phyloP scores from a whole-genome alignment of 805 yeast genomes.

The Schizosaccharomyces cryophilus region DNA sequence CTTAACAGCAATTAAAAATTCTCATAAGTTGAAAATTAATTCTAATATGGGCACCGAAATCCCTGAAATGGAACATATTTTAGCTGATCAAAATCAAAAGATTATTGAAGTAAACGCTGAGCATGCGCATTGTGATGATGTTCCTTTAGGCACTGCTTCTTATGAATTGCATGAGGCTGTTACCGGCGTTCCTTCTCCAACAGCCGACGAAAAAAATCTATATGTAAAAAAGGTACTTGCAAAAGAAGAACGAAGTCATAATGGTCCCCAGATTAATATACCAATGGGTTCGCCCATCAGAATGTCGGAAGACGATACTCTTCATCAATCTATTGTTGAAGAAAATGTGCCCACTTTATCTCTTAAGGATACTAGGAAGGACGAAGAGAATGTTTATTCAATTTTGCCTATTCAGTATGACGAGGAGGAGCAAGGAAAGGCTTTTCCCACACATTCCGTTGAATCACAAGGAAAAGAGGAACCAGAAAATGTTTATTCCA shows the following conservation, averaged over 20 bases:
- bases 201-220: not conserved
- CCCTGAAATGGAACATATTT: not conserved
- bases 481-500: not conserved
- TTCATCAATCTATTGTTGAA: not conserved
- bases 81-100: not conserved
- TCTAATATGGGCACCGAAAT: not conserved
- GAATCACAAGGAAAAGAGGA: not conserved
- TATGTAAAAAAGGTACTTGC: no score
- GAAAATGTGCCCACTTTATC: not conserved
- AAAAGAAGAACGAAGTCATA: not conserved
- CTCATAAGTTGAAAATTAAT: not conserved
- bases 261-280: not conserved
- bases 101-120: not conserved
- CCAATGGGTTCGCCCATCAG: not conserved
- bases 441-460: not conserved
- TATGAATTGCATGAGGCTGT: not conserved
- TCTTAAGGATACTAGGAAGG: not conserved
- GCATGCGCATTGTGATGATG: not conserved
- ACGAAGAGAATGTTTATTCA: not conserved
- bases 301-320: no score
- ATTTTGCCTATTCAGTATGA: not conserved
- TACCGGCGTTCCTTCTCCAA: not conserved
- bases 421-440: not conserved
- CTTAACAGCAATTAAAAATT: not conserved
- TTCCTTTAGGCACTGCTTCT: not conserved